phyloP scores from a whole-genome alignment of 2,329 filamentous ascomycete genomes.

The Trichoderma gracile region DNA sequence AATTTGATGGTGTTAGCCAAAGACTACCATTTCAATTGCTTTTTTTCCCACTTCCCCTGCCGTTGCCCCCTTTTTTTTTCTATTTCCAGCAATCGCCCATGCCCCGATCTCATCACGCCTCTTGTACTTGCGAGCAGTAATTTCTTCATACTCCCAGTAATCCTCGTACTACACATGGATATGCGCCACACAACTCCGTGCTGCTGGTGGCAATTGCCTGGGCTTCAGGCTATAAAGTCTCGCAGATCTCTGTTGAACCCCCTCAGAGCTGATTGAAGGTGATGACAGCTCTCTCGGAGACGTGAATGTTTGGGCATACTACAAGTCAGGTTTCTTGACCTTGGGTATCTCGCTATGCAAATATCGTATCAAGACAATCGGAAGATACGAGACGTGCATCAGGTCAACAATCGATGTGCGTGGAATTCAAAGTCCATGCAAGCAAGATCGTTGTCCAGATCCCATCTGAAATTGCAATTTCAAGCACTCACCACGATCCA shows the following conservation, averaged over 20 bases:
- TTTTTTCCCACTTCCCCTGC: background rate
- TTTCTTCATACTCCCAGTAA: background rate
- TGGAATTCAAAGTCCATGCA: too few species aligned
- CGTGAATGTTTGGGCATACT: too few species aligned
- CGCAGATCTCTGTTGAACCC: background rate
- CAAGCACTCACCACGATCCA: too few species aligned
- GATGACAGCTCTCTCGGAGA: background rate
- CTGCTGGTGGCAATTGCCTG: background rate
- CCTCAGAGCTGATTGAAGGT: background rate
- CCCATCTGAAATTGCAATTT: too few species aligned
- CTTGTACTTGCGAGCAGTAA: conserved; percentile 9
- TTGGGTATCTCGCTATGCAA: too few species aligned
- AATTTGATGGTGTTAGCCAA: background rate
- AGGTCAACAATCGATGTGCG: too few species aligned
- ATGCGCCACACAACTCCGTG: conserved; percentile 2
- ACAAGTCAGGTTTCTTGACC: too few species aligned
- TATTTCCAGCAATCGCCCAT: background rate
- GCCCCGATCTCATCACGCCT: conserved; percentile 14
- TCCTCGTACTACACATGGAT: background rate
- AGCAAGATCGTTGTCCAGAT: too few species aligned
- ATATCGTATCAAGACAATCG: too few species aligned
- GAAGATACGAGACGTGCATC: too few species aligned
- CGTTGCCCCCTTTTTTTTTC: background rate
- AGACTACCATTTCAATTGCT: background rate
- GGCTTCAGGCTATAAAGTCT: background rate